Conservation (phyloP, 1,284 basidiomycete genomes). For the Athelia sp. region DNA sequence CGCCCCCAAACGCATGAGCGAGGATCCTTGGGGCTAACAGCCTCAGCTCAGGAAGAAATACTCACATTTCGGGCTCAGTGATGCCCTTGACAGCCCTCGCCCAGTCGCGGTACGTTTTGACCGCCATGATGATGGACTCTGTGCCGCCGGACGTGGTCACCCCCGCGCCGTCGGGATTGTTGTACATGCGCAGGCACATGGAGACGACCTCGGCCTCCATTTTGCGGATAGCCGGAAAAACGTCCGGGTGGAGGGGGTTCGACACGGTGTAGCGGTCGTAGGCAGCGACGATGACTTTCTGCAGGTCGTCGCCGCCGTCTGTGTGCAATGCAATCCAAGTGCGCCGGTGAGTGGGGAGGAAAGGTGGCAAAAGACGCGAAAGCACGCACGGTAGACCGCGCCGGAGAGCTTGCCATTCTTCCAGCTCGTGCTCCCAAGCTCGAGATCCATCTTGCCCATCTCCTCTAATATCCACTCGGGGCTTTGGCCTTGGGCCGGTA, state of each 20-base stretch:
- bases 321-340: constrained; percentile 9
- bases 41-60: constrained; percentile 5
- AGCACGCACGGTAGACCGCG: constrained; percentile 77
- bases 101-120: constrained; percentile 95
- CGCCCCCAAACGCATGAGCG: not conserved
- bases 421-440: constrained; percentile 54
- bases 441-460: constrained; percentile 74
- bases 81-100: constrained; percentile 83
- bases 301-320: constrained; percentile 85
- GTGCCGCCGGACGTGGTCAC: constrained; percentile 95
- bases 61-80: constrained; percentile 88
- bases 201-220: constrained; percentile 97
- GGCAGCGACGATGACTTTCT: constrained; percentile 64
- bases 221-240: constrained; percentile 92
- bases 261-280: constrained; percentile 72
- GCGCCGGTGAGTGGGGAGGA: not conserved
- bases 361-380: constrained; percentile 1
- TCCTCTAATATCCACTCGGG: constrained; percentile 77
- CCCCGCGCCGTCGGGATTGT: constrained; percentile 81
- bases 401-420: constrained; percentile 78
- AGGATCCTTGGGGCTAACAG: no score
- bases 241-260: constrained; percentile 93
- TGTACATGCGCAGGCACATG: constrained; percentile 90
- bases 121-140: constrained; percentile 92
- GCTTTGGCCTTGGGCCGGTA: constrained; percentile 67